A percentile compares a stretch with the other conserved stretches of the same genome.
Evolutionary conservation across 371 early-diverging fungal species (phyloP).

Genomic region (Batrachochytrium dendrobatidis): DNA sequence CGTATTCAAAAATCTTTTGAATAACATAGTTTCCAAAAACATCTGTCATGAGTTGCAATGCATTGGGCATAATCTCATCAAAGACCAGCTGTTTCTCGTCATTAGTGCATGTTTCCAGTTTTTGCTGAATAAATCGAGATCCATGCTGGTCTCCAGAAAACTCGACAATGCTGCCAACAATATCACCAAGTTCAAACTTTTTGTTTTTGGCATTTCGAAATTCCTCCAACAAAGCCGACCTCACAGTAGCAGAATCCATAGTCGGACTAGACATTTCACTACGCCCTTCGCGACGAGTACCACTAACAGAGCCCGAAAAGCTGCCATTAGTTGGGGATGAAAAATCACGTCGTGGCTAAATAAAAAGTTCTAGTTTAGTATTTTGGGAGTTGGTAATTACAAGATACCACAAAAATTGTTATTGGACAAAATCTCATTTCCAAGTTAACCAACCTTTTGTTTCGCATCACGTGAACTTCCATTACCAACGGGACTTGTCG

Average conservation of each 20-base stretch:
- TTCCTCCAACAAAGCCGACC: slow-evolving; percentile 70
- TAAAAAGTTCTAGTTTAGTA: background rate
- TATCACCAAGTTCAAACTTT: slow-evolving; percentile 88
- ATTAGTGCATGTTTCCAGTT: slow-evolving; percentile 83
- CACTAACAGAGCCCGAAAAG: background rate
- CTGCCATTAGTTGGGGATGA: background rate
- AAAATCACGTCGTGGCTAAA: background rate
- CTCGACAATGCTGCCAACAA: slow-evolving; percentile 89
- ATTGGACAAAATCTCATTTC: background rate
- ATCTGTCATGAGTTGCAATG: slow-evolving; percentile 95
- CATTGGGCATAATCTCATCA: slow-evolving; percentile 88
- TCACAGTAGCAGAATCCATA: slow-evolving; percentile 3
- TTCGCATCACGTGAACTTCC: background rate
- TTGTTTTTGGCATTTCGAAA: slow-evolving; percentile 89
- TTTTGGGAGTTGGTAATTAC: too few species aligned
- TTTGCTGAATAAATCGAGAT: slow-evolving; percentile 98
- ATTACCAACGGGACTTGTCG: background rate
- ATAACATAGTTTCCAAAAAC: slow-evolving; percentile 99
- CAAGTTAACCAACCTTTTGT: background rate
- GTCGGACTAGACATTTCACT: slow-evolving; percentile 11
- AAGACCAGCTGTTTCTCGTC: slow-evolving; percentile 97
- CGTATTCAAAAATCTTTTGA: slow-evolving; percentile 99
- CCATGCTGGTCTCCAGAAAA: slow-evolving; percentile 99
- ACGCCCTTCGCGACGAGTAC: slow-evolving; percentile 1
- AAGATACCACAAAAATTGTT: too few species aligned